phyloP scores from a whole-genome alignment of 1,284 basidiomycete genomes.

The Golubevia pallescens region DNA sequence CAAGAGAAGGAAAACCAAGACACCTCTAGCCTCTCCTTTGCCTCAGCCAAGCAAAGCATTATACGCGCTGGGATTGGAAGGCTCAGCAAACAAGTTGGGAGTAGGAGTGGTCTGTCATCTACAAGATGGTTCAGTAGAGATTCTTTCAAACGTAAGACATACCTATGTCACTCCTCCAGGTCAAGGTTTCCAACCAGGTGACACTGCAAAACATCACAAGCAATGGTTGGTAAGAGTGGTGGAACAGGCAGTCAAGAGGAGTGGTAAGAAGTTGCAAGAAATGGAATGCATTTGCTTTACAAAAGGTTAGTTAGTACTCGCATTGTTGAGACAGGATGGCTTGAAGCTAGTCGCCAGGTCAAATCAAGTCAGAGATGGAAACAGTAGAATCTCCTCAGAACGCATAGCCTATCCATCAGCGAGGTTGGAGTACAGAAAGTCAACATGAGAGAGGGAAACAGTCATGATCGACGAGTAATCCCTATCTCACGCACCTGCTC shows the following conservation, averaged over 20 bases:
- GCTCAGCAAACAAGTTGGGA: slow-evolving; percentile 98
- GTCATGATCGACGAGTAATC: no score
- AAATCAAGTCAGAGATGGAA: no score
- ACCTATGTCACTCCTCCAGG: slow-evolving; percentile 98
- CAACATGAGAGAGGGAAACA: no score
- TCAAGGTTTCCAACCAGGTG: slow-evolving; percentile 92
- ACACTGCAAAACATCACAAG: slow-evolving; percentile 94
- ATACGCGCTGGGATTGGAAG: slow-evolving; percentile 80
- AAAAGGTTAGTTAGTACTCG: slow-evolving; percentile 72
- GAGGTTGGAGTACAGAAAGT: no score
- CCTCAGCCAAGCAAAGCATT: slow-evolving; percentile 11
- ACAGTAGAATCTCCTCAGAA: no score
- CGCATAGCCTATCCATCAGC: no score
- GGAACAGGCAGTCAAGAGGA: slow-evolving; percentile 77
- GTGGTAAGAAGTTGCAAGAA: slow-evolving; percentile 75
- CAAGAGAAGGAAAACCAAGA: no score
- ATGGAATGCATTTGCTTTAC: slow-evolving; percentile 96
- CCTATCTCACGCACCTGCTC: background rate
- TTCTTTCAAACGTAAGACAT: slow-evolving; percentile 75
- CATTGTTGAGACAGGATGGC: no score
- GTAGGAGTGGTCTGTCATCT: slow-evolving; percentile 88
- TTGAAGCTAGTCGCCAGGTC: no score
- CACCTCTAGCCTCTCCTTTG: no score
- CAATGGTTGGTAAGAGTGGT: slow-evolving; percentile 88
- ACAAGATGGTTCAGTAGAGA: slow-evolving; percentile 69